These are phyloP conservation scores for Suillus weaverae DNA, from an alignment of 768 basidiomycete species.

Conservation along the genomic window DNA sequence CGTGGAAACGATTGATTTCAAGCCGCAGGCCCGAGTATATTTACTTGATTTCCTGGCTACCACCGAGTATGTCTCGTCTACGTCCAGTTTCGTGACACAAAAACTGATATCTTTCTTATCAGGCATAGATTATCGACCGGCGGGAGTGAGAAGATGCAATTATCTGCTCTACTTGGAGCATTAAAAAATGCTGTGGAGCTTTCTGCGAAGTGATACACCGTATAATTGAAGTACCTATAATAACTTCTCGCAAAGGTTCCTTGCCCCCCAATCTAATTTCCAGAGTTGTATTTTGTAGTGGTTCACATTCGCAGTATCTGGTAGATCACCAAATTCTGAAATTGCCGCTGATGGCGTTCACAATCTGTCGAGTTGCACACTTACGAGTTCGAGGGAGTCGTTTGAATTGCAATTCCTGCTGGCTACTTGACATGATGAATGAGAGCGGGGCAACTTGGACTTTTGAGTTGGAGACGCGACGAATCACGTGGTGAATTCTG, in stretches of 20 bases:
- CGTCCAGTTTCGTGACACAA: neutral
- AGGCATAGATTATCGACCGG: conserved; percentile 93
- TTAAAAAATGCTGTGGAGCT: conserved; percentile 93
- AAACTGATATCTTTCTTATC: conserved; percentile 5
- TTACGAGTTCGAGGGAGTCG: neutral
- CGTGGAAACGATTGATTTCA: conserved; percentile 81
- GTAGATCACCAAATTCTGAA: neutral
- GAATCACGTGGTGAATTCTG: neutral
- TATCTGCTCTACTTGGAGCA: conserved; percentile 86
- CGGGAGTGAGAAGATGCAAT: conserved; percentile 90
- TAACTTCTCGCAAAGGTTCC: neutral
- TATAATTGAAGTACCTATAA: neutral
- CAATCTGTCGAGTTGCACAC: neutral
- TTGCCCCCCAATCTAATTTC: neutral
- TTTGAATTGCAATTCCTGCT: neutral
- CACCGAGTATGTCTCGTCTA: conserved; percentile 70
- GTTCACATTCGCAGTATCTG: neutral
- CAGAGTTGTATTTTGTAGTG: neutral
- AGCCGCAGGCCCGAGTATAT: conserved; percentile 84
- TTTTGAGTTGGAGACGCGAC: no score
- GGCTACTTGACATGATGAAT: no score
- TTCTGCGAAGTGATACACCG: conserved; percentile 42
- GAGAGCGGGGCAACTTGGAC: neutral
- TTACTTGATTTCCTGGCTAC: conserved; percentile 91
- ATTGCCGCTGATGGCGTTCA: neutral